Evolutionary conservation across 129 eudicot species (phyloP).

Genomic region (sunflower (Helianthus annuus)): HanXRQr2.0-SUNRISE NC_035447.2:24437461-24437960

Average conservation of each 20-base stretch:
- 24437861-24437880: not conserved
- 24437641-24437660: slow-evolving; percentile 39
- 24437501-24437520: slow-evolving; percentile 40
- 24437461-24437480: slow-evolving; percentile 43
- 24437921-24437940: slow-evolving; percentile 14
- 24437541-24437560: slow-evolving; percentile 32
- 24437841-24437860: slow-evolving; percentile 5
- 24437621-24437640: slow-evolving; percentile 45
- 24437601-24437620: slow-evolving; percentile 35
- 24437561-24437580: slow-evolving; percentile 38
- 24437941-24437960: slow-evolving; percentile 5
- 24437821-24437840: slow-evolving; percentile 29
- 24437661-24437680: slow-evolving; percentile 35
- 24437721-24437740: slow-evolving; percentile 42
- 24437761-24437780: slow-evolving; percentile 36
- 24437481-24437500: slow-evolving; percentile 43
- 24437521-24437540: slow-evolving; percentile 29
- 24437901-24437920: slow-evolving; percentile 21
- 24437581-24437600: slow-evolving; percentile 34
- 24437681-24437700: slow-evolving; percentile 44
- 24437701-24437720: slow-evolving; percentile 32
- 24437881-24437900: slow-evolving; percentile 23
- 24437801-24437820: slow-evolving; percentile 21
- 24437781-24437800: slow-evolving; percentile 14
- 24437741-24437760: slow-evolving; percentile 46